These are phyloP conservation scores for Mycena leptocephala DNA, from an alignment of 768 basidiomycete species.

Conservation along the genomic window DNA sequence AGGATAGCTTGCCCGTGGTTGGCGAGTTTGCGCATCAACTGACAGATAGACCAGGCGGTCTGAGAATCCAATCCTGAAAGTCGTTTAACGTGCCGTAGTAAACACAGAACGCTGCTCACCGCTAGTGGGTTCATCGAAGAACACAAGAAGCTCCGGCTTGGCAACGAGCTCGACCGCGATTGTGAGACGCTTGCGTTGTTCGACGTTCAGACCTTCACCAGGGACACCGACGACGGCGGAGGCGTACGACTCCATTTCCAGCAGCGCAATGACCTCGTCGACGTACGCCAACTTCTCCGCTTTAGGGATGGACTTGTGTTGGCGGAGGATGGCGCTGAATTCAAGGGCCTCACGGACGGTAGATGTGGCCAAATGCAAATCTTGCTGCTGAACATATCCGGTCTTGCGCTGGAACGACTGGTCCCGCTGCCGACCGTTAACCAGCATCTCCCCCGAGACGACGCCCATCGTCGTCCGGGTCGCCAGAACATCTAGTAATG, in stretches of 20 bases:
- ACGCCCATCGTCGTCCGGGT: slow-evolving; percentile 65
- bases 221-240: slow-evolving; percentile 63
- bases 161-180: slow-evolving; percentile 72
- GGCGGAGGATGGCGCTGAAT: slow-evolving; percentile 64
- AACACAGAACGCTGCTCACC: slow-evolving; percentile 30
- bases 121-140: slow-evolving; percentile 76
- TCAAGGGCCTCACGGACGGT: slow-evolving; percentile 67
- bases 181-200: slow-evolving; percentile 65
- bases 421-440: slow-evolving; percentile 53
- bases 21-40: slow-evolving; percentile 69
- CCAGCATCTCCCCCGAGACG: slow-evolving; percentile 62
- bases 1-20: slow-evolving; percentile 70
- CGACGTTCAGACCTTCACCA: slow-evolving; percentile 54
- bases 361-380: slow-evolving; percentile 64
- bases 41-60: slow-evolving; percentile 65
- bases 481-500: slow-evolving; percentile 62
- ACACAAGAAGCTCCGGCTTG: slow-evolving; percentile 67
- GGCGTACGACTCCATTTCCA: slow-evolving; percentile 64
- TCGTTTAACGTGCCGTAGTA: background rate
- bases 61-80: slow-evolving; percentile 62
- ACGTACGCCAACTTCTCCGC: slow-evolving; percentile 62
- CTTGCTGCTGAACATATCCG: slow-evolving; percentile 66
- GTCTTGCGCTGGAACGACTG: slow-evolving; percentile 60
- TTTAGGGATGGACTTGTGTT: slow-evolving; percentile 56
- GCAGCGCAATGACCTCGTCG: slow-evolving; percentile 63